Percentiles rank a stretch among this genome's conserved stretches.
Conservation (phyloP, 306 rosid species). For the Dalbergia cochinchinensis region DNA sequence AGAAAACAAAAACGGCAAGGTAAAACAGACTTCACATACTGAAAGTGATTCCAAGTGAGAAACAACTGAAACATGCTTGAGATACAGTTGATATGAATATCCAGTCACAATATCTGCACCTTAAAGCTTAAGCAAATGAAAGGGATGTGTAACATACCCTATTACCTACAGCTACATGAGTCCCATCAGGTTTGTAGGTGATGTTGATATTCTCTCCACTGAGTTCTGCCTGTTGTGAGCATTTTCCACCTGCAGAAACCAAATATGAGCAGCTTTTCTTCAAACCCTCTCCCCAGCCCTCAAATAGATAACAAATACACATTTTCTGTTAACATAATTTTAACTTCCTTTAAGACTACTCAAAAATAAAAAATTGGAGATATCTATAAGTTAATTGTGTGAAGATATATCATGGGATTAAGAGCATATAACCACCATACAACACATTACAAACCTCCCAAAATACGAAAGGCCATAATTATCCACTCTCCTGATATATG, state of each 20-base stretch:
- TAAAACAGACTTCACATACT: conserved; percentile 24
- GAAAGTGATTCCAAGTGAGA: conserved; percentile 18
- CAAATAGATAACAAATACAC: background rate
- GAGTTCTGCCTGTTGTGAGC: conserved; percentile 89
- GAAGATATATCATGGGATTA: conserved; percentile 1
- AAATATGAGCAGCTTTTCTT: conserved; percentile 37
- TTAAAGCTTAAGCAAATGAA: conserved; percentile 38
- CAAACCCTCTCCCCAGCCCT: background rate
- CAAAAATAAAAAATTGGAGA: background rate
- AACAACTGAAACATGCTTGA: conserved; percentile 6
- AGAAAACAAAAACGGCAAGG: conserved; percentile 16
- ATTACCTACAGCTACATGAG: conserved; percentile 92
- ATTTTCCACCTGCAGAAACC: conserved; percentile 81
- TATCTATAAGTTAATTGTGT: background rate
- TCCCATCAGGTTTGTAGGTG: conserved; percentile 97
- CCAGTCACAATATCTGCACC: conserved; percentile 24
- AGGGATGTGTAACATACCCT: conserved; percentile 68
- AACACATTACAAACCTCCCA: conserved; percentile 15
- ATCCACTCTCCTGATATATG: background rate
- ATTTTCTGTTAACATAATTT: conserved; percentile 1
- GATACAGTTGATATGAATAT: conserved; percentile 23
- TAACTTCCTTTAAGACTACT: conserved; percentile 7
- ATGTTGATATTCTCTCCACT: conserved; percentile 96
- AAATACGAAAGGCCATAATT: conserved; percentile 32
- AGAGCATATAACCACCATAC: conserved; percentile 29